phyloP scores from a whole-genome alignment of 2,329 filamentous ascomycete genomes.

The Aspergillus eucalypticola region DNA sequence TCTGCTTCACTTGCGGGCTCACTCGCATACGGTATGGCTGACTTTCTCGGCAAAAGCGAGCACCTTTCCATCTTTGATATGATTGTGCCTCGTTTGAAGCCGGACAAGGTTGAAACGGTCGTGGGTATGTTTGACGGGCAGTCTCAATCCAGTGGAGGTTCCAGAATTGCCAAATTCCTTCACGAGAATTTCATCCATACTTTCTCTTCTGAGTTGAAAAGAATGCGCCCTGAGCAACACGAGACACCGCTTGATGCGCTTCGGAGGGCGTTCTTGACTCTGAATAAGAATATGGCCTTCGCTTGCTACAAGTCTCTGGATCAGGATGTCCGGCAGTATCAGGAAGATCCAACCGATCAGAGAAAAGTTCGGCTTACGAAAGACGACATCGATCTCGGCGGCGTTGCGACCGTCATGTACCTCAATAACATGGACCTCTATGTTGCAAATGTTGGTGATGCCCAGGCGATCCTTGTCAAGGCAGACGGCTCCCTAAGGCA shows the following conservation, averaged over 20 bases:
- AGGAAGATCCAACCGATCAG: slow-evolving; percentile 70
- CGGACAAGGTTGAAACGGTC: slow-evolving; percentile 84
- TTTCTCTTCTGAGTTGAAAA: slow-evolving; percentile 79
- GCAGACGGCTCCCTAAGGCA: slow-evolving; percentile 81
- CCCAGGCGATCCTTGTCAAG: slow-evolving; percentile 91
- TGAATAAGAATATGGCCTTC: slow-evolving; percentile 93
- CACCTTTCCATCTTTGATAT: slow-evolving; percentile 95
- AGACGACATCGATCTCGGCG: slow-evolving; percentile 86
- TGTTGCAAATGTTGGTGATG: slow-evolving; percentile 93
- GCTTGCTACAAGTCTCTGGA: slow-evolving; percentile 78
- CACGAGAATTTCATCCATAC: slow-evolving; percentile 92
- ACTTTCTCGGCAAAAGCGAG: slow-evolving; percentile 88
- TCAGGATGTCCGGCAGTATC: slow-evolving; percentile 58
- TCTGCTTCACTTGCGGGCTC: slow-evolving; percentile 90
- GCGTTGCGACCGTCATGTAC: slow-evolving; percentile 89
- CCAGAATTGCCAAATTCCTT: slow-evolving; percentile 92
- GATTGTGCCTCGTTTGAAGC: slow-evolving; percentile 88
- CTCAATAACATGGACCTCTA: slow-evolving; percentile 87
- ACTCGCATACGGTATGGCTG: slow-evolving; percentile 95
- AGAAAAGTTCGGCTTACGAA: slow-evolving; percentile 70
- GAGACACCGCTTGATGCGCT: slow-evolving; percentile 83
- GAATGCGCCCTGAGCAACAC: slow-evolving; percentile 62
- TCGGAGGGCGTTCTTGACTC: slow-evolving; percentile 77
- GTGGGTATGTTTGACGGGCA: slow-evolving; percentile 97
- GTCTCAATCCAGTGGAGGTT: slow-evolving; percentile 82